Evolutionary conservation across 75 land plant genomes (phyloP).

Genomic region (Selaginella moellendorffii): DNA sequence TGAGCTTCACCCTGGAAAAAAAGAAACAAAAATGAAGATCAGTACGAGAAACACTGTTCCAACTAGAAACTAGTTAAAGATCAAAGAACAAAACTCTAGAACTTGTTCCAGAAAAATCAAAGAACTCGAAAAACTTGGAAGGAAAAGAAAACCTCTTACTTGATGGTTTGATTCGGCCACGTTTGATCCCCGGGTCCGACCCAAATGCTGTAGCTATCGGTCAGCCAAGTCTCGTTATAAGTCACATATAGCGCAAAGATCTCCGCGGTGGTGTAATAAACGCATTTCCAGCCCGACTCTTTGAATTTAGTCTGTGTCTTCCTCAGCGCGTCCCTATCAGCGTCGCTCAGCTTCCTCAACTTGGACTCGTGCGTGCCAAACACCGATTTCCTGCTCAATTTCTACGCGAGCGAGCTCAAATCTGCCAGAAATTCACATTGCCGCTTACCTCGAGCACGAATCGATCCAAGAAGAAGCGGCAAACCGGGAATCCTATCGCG

Average conservation of each 20-base stretch:
- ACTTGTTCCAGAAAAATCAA: too few relatives aligned
- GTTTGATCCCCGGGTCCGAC: constrained; percentile 32
- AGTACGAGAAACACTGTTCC: constrained; percentile 34
- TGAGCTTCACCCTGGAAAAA: constrained; percentile 27
- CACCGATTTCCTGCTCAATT: constrained; percentile 8
- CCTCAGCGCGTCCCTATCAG: constrained; percentile 10
- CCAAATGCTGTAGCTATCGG: constrained; percentile 26
- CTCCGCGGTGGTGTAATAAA: constrained; percentile 28
- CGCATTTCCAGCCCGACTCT: constrained; percentile 31
- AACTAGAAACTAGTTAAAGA: too few relatives aligned
- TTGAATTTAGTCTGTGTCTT: constrained; percentile 26
- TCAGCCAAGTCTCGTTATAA: constrained; percentile 40
- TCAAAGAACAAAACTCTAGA: too few relatives aligned
- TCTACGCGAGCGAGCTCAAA: constrained; percentile 10
- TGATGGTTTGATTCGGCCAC: constrained; percentile 35
- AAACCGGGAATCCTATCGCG: constrained; percentile 23
- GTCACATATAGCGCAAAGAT: constrained; percentile 26
- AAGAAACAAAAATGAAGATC: constrained; percentile 20
- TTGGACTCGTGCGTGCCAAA: neutral
- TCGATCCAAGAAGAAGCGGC: constrained; percentile 22
- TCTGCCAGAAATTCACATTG: neutral
- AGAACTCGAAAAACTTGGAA: too few relatives aligned
- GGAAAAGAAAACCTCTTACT: constrained; percentile 24
- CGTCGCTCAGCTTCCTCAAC: constrained; percentile 1
- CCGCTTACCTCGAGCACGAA: constrained; percentile 21